Percentiles rank a stretch among this genome's conserved stretches.
Conservation (phyloP, 768 basidiomycete genomes). For the Tremella fuciformis region DNA sequence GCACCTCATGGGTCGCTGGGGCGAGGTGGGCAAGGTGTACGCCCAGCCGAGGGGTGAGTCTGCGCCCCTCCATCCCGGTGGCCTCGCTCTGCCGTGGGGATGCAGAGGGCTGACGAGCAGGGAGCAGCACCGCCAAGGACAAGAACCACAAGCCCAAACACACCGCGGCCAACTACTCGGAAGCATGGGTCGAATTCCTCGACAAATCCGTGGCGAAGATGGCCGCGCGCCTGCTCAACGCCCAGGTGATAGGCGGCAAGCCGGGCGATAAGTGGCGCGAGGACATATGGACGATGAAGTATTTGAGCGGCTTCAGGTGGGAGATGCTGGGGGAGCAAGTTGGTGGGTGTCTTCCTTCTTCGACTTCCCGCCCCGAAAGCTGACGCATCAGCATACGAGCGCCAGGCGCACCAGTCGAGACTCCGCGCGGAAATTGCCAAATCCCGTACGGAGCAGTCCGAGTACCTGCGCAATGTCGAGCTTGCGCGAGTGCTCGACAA, state of each 20-base stretch:
- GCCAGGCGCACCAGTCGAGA: conserved; percentile 79
- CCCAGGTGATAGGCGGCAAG: conserved; percentile 74
- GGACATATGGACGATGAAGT: conserved; percentile 99
- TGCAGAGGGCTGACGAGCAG: neutral
- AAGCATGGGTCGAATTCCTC: conserved; percentile 98
- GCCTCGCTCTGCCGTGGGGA: neutral
- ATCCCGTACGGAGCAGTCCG: conserved; percentile 80
- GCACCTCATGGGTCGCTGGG: conserved; percentile 84
- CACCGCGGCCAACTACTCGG: conserved; percentile 83
- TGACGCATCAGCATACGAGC: conserved; percentile 74
- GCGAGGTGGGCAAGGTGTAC: conserved; percentile 88
- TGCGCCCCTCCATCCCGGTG: neutral
- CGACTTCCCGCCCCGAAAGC: neutral
- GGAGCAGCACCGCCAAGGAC: neutral
- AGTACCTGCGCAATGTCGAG: conserved; percentile 92
- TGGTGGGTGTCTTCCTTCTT: conserved; percentile 61
- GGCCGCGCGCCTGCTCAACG: conserved; percentile 93
- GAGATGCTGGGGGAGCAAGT: conserved; percentile 98
- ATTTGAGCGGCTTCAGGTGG: conserved; percentile 97
- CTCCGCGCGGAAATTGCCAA: conserved; percentile 88
- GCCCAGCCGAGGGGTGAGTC: conserved; percentile 72
- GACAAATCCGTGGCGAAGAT: conserved; percentile 87
- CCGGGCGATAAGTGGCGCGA: conserved; percentile 69
- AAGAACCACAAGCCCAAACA: conserved; percentile 67
- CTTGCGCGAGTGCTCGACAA: conserved; percentile 67